Conservation (phyloP, 2,329 filamentous ascomycete species). For the Neophaeococcomyces aloes region DNA sequence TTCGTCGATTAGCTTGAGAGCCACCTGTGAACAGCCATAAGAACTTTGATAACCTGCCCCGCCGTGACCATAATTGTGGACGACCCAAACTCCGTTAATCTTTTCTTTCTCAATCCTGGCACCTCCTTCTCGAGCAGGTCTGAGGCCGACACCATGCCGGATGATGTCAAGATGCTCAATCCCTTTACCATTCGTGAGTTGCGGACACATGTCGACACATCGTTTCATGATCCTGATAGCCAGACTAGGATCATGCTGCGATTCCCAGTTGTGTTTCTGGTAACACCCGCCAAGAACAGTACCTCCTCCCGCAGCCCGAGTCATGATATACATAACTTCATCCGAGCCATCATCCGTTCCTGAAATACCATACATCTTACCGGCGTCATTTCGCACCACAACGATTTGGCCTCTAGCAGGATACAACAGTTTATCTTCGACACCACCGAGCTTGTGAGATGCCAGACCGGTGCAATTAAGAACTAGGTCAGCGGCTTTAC, state of each 20-base stretch:
- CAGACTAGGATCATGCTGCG: constrained; percentile 66
- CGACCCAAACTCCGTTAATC: constrained; percentile 54
- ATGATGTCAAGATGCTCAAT: constrained; percentile 65
- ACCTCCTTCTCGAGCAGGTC: constrained; percentile 63
- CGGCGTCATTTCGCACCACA: constrained; percentile 67
- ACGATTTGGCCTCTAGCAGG: constrained; percentile 77
- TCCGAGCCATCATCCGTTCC: constrained; percentile 63
- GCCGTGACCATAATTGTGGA: constrained; percentile 42
- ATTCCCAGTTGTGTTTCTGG: constrained; percentile 68
- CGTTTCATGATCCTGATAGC: constrained; percentile 76
- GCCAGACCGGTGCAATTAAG: constrained; percentile 79
- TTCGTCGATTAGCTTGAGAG: constrained; percentile 56
- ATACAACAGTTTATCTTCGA: constrained; percentile 60
- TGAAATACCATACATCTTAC: constrained; percentile 58
- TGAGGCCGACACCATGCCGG: constrained; percentile 69
- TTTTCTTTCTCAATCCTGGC: constrained; percentile 64
- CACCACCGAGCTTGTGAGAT: constrained; percentile 66
- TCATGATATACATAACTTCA: constrained; percentile 74
- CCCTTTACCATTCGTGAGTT: constrained; percentile 54
- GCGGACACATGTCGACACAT: constrained; percentile 54
- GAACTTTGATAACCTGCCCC: constrained; percentile 53
- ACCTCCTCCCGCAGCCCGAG: constrained; percentile 64
- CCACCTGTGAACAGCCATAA: constrained; percentile 60
- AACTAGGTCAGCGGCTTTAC: constrained; percentile 53
- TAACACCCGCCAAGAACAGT: constrained; percentile 81